phyloP scores from a whole-genome alignment of 768 basidiomycete species.

The Boletus rubescentipes region DNA sequence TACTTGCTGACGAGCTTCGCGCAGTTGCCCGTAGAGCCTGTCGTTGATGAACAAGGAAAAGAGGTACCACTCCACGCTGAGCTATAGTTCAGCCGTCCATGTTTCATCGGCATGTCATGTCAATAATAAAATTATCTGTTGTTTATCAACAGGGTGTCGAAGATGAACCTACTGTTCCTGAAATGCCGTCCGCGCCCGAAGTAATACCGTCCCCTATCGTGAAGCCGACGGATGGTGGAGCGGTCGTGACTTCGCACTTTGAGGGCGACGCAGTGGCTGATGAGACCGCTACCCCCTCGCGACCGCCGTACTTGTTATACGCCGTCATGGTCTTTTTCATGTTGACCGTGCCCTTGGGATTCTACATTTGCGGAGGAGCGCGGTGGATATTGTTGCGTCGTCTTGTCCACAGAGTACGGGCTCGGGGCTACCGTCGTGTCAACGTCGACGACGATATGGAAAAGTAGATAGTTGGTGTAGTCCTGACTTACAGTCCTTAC shows the following conservation, averaged over 20 bases:
- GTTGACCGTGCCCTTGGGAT: conserved; percentile 43
- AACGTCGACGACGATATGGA: conserved; percentile 49
- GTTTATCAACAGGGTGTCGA: conserved; percentile 47
- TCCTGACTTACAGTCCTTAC: too few relatives aligned
- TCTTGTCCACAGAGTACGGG: conserved; percentile 36
- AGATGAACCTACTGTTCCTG: conserved; percentile 17
- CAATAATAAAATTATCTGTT: conserved; percentile 52
- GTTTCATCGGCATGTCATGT: conserved; percentile 39
- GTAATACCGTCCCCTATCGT: conserved; percentile 3
- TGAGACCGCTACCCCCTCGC: not conserved
- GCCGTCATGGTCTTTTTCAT: conserved; percentile 35
- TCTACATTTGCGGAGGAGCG: conserved; percentile 50
- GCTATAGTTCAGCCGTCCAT: conserved; percentile 61
- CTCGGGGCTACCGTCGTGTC: conserved; percentile 46
- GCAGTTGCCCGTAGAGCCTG: conserved; percentile 54
- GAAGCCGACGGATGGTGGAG: not conserved
- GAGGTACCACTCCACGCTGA: conserved; percentile 95
- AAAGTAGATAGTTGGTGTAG: conserved; percentile 34
- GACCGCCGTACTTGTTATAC: conserved; percentile 18
- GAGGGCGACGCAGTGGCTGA: conserved; percentile 2
- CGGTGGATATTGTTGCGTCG: conserved; percentile 34
- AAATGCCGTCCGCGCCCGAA: conserved; percentile 11
- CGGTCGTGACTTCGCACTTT: not conserved
- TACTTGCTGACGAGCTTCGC: conserved; percentile 4
- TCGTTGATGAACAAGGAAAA: conserved; percentile 63